A percentile compares a stretch with the other conserved stretches of the same genome.
Conservation (phyloP, 1,284 basidiomycete genomes). For the Meripilus lineatus region DNA sequence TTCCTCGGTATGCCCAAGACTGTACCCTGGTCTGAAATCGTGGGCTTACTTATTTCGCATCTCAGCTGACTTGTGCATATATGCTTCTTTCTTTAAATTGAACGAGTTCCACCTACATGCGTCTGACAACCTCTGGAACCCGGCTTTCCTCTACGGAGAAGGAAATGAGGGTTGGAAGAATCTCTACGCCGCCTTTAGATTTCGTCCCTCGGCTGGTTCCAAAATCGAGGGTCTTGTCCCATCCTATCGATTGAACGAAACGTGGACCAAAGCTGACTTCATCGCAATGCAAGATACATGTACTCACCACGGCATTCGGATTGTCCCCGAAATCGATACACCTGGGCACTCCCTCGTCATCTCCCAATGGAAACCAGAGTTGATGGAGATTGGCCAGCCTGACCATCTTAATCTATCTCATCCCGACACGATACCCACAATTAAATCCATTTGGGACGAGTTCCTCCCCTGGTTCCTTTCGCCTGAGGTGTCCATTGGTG, state of each 20-base stretch:
- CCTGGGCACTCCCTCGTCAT: slow-evolving; percentile 36
- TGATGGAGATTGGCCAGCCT: slow-evolving; percentile 26
- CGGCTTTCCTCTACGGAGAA: slow-evolving; percentile 21
- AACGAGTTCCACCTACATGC: slow-evolving; percentile 30
- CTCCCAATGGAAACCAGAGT: slow-evolving; percentile 35
- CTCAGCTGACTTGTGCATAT: slow-evolving; percentile 31
- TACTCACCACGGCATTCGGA: slow-evolving; percentile 18
- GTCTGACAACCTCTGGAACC: slow-evolving; percentile 26
- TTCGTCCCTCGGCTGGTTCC: slow-evolving; percentile 28
- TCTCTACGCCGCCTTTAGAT: slow-evolving; percentile 33
- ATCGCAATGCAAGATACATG: slow-evolving; percentile 17
- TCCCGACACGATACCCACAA: slow-evolving; percentile 26
- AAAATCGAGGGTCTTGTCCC: slow-evolving; percentile 26
- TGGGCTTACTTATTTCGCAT: slow-evolving; percentile 5
- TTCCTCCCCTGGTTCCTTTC: slow-evolving; percentile 31
- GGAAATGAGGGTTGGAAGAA: slow-evolving; percentile 22
- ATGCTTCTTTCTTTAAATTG: slow-evolving; percentile 35
- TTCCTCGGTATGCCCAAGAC: slow-evolving; percentile 17
- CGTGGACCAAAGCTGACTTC: slow-evolving; percentile 20
- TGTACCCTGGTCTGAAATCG: background rate
- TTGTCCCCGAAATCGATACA: slow-evolving; percentile 35
- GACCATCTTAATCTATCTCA: slow-evolving; percentile 31
- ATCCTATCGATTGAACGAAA: slow-evolving; percentile 28
- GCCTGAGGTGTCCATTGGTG: slow-evolving; percentile 27
- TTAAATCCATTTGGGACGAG: slow-evolving; percentile 27